phyloP scores from a whole-genome alignment of 192 early-diverging fungal species.

The Backusella morwellensis region DNA sequence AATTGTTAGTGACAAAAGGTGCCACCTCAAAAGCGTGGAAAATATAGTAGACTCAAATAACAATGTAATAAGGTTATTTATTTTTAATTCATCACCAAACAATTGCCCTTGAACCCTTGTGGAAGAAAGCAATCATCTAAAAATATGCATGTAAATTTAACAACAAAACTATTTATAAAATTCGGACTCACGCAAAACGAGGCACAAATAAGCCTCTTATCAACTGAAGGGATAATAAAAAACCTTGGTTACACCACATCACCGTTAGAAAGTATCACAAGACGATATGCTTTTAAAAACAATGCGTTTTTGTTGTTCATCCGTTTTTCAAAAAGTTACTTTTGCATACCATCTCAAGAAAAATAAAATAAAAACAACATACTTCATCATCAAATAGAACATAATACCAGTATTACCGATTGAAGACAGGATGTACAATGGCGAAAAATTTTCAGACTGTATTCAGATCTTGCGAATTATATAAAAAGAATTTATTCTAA shows the following conservation, averaged over 20 bases:
- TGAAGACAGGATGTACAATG: not conserved
- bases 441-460: not conserved
- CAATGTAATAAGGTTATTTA: too few relatives aligned
- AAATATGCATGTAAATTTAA: not conserved
- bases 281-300: not conserved
- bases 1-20: too few relatives aligned
- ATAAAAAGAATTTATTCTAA: slow-evolving; percentile 3
- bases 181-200: not conserved
- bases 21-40: too few relatives aligned
- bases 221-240: not conserved
- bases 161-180: slow-evolving; percentile 3
- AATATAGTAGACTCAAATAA: too few relatives aligned
- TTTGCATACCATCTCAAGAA: not conserved
- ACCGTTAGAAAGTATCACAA: not conserved
- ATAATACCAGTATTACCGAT: not conserved
- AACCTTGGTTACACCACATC: not conserved
- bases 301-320: not conserved
- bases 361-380: not conserved
- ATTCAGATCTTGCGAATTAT: not conserved
- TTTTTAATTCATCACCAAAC: not conserved
- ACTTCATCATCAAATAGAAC: not conserved
- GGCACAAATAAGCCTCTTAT: slow-evolving; percentile 6
- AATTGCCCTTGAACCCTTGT: not conserved
- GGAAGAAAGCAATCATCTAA: not conserved
- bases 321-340: not conserved